phyloP scores from a whole-genome alignment of 176 grass and related monocot species.

The Areca catechu region DNA sequence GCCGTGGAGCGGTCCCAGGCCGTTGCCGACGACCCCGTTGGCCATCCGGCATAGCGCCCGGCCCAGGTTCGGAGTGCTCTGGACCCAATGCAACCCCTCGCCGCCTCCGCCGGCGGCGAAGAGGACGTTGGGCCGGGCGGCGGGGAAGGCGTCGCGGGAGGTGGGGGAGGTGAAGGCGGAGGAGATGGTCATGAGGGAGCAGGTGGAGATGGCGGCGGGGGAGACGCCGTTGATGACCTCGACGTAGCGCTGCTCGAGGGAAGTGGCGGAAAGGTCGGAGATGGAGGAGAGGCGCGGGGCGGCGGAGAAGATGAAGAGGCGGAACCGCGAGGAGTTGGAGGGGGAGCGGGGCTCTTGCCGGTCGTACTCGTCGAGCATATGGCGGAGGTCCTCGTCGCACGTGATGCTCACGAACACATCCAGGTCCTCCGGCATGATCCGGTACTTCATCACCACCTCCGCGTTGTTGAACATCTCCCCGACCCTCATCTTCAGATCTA shows the following conservation, averaged over 20 bases:
- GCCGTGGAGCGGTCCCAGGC: neutral
- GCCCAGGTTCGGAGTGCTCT: constrained; percentile 43
- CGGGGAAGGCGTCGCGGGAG: constrained; percentile 5
- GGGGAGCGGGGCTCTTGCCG: constrained; percentile 31
- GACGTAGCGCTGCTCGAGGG: constrained; percentile 30
- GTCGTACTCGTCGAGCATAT: constrained; percentile 91
- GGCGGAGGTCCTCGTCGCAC: constrained; percentile 62
- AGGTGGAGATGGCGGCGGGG: constrained; percentile 16
- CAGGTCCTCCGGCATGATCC: constrained; percentile 49
- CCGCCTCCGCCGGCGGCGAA: neutral
- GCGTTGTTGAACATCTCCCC: constrained; percentile 62
- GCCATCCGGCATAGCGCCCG: neutral
- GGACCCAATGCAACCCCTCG: constrained; percentile 34
- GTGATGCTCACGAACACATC: constrained; percentile 70
- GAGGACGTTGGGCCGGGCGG: neutral
- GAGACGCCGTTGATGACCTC: constrained; percentile 19
- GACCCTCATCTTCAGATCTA: constrained; percentile 77
- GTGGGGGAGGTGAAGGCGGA: neutral
- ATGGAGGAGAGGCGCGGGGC: neutral
- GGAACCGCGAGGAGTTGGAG: constrained; percentile 7
- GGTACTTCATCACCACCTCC: constrained; percentile 66
- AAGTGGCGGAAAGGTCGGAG: neutral
- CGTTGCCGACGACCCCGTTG: no score
- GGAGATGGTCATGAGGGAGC: no score
- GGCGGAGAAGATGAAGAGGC: constrained; percentile 11